Percentiles rank a stretch among this genome's conserved stretches.
phyloP scores from a whole-genome alignment of 106 monocot species.

The Allium fistulosum region DNA sequence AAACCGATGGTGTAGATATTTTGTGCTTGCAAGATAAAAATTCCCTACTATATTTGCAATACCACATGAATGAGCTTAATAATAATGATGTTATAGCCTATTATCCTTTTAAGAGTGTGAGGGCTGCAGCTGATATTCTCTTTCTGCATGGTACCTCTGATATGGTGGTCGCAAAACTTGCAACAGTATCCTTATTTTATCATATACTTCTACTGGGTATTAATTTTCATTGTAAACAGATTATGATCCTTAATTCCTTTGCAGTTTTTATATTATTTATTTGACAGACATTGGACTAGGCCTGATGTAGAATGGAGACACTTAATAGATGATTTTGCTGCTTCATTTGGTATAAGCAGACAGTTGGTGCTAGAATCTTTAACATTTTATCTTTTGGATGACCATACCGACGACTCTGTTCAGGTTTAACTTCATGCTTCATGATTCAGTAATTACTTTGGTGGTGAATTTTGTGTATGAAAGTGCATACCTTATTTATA shows the following conservation, averaged over 20 bases:
- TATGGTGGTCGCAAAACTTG: slow-evolving; percentile 81
- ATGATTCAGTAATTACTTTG: not conserved
- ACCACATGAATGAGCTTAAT: slow-evolving; percentile 24
- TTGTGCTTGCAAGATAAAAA: slow-evolving; percentile 38
- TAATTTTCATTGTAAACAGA: not conserved
- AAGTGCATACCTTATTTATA: slow-evolving; percentile 7
- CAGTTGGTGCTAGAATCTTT: slow-evolving; percentile 56
- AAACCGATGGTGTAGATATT: slow-evolving; percentile 30
- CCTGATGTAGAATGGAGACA: slow-evolving; percentile 71
- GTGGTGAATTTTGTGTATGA: not conserved
- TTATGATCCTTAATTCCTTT: slow-evolving; percentile 33
- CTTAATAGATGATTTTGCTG: slow-evolving; percentile 81
- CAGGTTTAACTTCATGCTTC: slow-evolving; percentile 38
- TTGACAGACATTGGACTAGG: slow-evolving; percentile 82
- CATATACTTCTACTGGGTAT: not conserved
- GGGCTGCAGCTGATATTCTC: slow-evolving; percentile 64
- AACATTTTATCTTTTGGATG: slow-evolving; percentile 87
- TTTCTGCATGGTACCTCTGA: slow-evolving; percentile 87
- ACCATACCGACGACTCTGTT: slow-evolving; percentile 58
- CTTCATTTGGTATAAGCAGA: slow-evolving; percentile 55
- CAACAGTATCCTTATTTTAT: slow-evolving; percentile 77
- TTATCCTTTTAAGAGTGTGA: slow-evolving; percentile 70
- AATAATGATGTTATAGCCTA: slow-evolving; percentile 12
- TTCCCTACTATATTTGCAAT: slow-evolving; percentile 18
- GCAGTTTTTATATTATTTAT: slow-evolving; percentile 89